Conservation (phyloP, 768 basidiomycete genomes). For the Amanita brunnescens region DNA sequence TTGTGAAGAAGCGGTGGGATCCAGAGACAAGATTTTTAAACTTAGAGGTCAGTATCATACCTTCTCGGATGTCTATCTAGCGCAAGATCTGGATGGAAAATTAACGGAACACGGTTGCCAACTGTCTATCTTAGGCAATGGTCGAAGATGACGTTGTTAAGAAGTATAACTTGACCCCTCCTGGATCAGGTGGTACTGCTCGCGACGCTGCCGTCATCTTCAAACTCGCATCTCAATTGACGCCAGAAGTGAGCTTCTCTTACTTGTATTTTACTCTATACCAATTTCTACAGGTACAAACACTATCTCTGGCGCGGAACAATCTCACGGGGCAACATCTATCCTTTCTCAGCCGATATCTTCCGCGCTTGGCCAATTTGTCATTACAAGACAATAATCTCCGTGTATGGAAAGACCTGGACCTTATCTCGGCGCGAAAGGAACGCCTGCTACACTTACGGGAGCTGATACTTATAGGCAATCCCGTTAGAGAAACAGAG, state of each 20-base stretch:
- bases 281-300: constrained; percentile 46
- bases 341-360: constrained; percentile 54
- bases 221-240: constrained; percentile 74
- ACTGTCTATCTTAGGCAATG: constrained; percentile 47
- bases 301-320: constrained; percentile 78
- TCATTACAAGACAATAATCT: constrained; percentile 76
- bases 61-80: constrained; percentile 5
- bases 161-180: constrained; percentile 61
- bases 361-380: constrained; percentile 74
- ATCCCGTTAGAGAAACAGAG: constrained; percentile 62
- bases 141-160: constrained; percentile 68
- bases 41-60: constrained; percentile 56
- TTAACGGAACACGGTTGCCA: constrained; percentile 4
- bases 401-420: constrained; percentile 60
- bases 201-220: constrained; percentile 80
- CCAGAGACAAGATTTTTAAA: constrained; percentile 63
- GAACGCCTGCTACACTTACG: constrained; percentile 55
- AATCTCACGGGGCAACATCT: constrained; percentile 53
- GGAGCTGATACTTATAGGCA: constrained; percentile 68
- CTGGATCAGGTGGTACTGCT: constrained; percentile 56
- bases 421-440: constrained; percentile 48
- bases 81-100: constrained; percentile 7
- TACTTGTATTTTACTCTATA: constrained; percentile 6
- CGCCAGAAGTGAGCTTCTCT: constrained; percentile 47
- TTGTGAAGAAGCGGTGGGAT: constrained; percentile 70